A percentile compares a stretch with the other conserved stretches of the same genome.
Evolutionary conservation across 1,284 basidiomycete genomes (phyloP).

Genomic region (Coriolopsis trogii): DNA sequence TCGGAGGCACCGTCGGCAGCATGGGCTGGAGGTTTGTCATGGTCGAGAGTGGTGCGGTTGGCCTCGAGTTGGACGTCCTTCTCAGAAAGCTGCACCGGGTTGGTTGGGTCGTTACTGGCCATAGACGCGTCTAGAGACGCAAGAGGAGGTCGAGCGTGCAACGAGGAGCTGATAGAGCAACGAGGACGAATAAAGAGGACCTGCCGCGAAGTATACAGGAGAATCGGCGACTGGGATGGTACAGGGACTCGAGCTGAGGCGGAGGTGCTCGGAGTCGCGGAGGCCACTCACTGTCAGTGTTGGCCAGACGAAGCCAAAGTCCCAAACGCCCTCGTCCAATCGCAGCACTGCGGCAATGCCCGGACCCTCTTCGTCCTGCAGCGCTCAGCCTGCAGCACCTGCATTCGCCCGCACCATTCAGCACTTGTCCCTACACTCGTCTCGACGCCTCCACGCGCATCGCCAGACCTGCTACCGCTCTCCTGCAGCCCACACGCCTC

Average conservation of each 20-base stretch:
- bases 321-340: constrained; percentile 1
- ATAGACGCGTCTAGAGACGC: constrained; percentile 80
- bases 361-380: background rate
- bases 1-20: constrained; percentile 19
- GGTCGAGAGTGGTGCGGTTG: constrained; percentile 15
- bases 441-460: background rate
- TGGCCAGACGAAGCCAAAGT: background rate
- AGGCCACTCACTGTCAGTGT: constrained; percentile 2
- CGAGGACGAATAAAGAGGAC: background rate
- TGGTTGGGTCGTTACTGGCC: constrained; percentile 61
- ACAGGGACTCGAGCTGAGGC: constrained; percentile 14
- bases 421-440: background rate
- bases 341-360: constrained; percentile 6
- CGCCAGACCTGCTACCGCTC: background rate
- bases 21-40: constrained; percentile 1
- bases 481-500: background rate
- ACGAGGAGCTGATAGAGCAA: background rate
- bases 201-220: constrained; percentile 11
- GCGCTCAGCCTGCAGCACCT: background rate
- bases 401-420: background rate
- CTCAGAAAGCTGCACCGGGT: constrained; percentile 46
- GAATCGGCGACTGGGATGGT: constrained; percentile 1
- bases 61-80: constrained; percentile 34
- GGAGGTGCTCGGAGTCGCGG: background rate
- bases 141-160: constrained; percentile 15